Evolutionary conservation across 345 rosid species (phyloP).

Genomic region (Ceriops tagal): DNA sequence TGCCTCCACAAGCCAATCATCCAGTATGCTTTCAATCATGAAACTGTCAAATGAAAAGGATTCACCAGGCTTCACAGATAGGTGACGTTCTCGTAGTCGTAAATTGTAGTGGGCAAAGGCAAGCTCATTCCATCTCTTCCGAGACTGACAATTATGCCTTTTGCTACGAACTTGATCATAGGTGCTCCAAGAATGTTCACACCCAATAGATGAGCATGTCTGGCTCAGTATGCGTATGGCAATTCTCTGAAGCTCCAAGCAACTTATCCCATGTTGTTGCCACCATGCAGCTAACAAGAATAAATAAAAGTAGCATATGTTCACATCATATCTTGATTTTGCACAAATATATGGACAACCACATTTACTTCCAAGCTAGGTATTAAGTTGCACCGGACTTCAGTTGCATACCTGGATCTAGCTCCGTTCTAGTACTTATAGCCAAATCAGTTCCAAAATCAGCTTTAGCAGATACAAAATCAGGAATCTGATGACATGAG

Average conservation of each 20-base stretch:
- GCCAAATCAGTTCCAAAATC: conserved; percentile 78
- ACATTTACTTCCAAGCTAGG: conserved; percentile 8
- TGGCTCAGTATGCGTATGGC: conserved; percentile 88
- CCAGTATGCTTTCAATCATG: conserved; percentile 48
- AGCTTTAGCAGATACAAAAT: conserved; percentile 75
- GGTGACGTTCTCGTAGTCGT: conserved; percentile 54
- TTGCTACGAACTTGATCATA: conserved; percentile 54
- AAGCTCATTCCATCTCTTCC: conserved; percentile 55
- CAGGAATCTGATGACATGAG: conserved; percentile 52
- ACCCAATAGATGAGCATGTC: conserved; percentile 69
- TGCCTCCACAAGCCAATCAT: conserved; percentile 59
- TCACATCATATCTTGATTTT: conserved; percentile 10
- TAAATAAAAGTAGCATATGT: conserved; percentile 2
- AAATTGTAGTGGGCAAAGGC: conserved; percentile 74
- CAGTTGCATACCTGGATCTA: conserved; percentile 65
- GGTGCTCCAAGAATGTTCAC: conserved; percentile 71
- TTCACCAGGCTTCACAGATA: conserved; percentile 38
- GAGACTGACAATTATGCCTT: conserved; percentile 49
- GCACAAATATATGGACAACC: not conserved
- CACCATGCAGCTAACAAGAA: conserved; percentile 71
- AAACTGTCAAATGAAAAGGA: conserved; percentile 44
- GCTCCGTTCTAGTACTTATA: conserved; percentile 68
- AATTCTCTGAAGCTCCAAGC: conserved; percentile 80
- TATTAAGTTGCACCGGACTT: not conserved
- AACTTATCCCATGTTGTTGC: conserved; percentile 75